Conservation (phyloP, 176 grass and related monocot species). For the Phoenix roebelenii region DNA sequence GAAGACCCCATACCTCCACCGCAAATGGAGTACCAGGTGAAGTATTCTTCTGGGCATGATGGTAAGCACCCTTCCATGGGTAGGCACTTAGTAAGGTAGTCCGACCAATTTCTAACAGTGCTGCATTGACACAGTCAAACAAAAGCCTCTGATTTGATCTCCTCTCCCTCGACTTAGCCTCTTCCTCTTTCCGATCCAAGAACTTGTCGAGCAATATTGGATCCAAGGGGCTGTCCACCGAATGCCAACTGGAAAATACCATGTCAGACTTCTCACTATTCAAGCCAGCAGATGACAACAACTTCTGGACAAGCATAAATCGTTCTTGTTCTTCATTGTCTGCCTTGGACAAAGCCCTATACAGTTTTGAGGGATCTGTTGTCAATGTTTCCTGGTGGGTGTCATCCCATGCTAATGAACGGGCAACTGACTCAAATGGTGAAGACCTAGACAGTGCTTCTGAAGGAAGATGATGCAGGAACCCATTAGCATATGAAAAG, state of each 20-base stretch:
- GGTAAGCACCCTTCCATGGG: slow-evolving; percentile 29
- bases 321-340: slow-evolving; percentile 39
- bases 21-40: slow-evolving; percentile 6
- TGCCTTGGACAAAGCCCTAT: slow-evolving; percentile 13
- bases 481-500: neutral
- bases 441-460: slow-evolving; percentile 29
- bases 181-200: slow-evolving; percentile 62
- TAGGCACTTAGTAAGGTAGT: slow-evolving; percentile 24
- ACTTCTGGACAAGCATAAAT: slow-evolving; percentile 47
- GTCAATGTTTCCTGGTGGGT: slow-evolving; percentile 27
- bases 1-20: slow-evolving; percentile 36
- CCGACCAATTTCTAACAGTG: slow-evolving; percentile 54
- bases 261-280: slow-evolving; percentile 26
- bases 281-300: slow-evolving; percentile 61
- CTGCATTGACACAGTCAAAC: slow-evolving; percentile 64
- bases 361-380: neutral
- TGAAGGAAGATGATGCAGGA: slow-evolving; percentile 19
- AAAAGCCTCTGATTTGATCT: slow-evolving; percentile 72
- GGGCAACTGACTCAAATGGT: slow-evolving; percentile 33
- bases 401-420: slow-evolving; percentile 57
- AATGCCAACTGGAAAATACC: slow-evolving; percentile 60
- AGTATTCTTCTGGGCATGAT: slow-evolving; percentile 10
- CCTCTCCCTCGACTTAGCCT: slow-evolving; percentile 57
- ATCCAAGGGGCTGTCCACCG: slow-evolving; percentile 50
- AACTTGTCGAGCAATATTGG: slow-evolving; percentile 54